Base-by-base conservation (phyloP, 1,284 basidiomycete genomes). In the Trichosporon sp. region DNA sequence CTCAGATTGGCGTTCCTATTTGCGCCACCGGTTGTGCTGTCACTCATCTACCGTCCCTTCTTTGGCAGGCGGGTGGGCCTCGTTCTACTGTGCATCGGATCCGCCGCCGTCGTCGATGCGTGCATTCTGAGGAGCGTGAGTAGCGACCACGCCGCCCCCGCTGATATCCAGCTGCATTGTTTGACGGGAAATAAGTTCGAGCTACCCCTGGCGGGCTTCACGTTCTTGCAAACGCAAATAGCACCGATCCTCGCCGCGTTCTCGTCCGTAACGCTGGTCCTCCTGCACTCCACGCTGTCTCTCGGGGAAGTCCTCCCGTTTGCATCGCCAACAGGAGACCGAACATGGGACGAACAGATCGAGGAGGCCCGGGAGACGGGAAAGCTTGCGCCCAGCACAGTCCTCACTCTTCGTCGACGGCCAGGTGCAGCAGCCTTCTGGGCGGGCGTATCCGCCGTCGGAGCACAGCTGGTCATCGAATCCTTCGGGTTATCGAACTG, bases 391-490 rank as follows among this genome's bases (percentile, higher is more conserved):
- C 64, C 64, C 10, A 43, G 37, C 21, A 38, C 26, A 65, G 68
- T 69, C 19, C 73, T 31, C 31, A 81, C 80, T 2, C 69, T 83
- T 19, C 69, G 69, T n/a, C 63, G 78, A 11, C 73, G 81, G 46
- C 76, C 59, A 8, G 59, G 59, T 11, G 10, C 19, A 19, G 32
- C 32, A 4, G 59, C 59, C 2, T 63, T 63, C 31, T 63, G 59
- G 59, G 59, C 59, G 12, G 59, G 59, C 2, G 59, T 63, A 2
- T 63, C 12, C 6, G 59, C 59, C 14, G 59, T 63, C 4, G 59
- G 59, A 26, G 59, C 32, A 7, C 59, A 63, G 32, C 59, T 63
- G 59, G 59, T 63, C 6, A 19, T 63, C 7, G 59, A 63, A 14
- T 63, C 59, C 4, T 37, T 63, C 31, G 59, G 59, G 2, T 31